Evolutionary conservation across 768 basidiomycete genomes (phyloP).

Genomic region (Leccinum disarticulatum): DNA sequence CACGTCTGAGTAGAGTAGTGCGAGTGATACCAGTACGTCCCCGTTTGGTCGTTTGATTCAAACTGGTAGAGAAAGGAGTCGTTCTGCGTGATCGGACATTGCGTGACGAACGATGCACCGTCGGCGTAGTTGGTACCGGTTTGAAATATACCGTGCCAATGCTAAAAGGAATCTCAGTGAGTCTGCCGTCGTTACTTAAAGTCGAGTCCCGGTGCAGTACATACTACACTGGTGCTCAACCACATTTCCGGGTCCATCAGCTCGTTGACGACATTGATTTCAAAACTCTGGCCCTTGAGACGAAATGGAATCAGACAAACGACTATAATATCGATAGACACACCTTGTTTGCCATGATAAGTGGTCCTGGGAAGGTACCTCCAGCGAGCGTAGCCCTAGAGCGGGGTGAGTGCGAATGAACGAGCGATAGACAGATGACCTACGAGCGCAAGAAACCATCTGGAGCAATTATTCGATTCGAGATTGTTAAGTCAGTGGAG

Average conservation of each 20-base stretch:
- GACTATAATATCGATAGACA: neutral
- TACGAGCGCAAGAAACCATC: constrained; percentile 50
- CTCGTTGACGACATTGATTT: constrained; percentile 46
- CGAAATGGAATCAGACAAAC: neutral
- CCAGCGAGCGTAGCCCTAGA: constrained; percentile 35
- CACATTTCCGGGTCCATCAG: constrained; percentile 49
- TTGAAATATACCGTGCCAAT: constrained; percentile 58
- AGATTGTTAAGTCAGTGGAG: constrained; percentile 34
- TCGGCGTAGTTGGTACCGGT: constrained; percentile 43
- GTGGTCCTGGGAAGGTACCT: constrained; percentile 46
- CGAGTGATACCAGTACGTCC: constrained; percentile 39
- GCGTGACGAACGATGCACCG: constrained; percentile 40
- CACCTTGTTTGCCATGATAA: constrained; percentile 39
- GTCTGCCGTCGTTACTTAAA: neutral
- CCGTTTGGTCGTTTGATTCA: constrained; percentile 20
- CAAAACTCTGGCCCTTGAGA: constrained; percentile 38
- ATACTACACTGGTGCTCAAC: constrained; percentile 46
- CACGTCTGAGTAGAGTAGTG: constrained; percentile 40
- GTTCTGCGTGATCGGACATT: constrained; percentile 31
- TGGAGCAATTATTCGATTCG: constrained; percentile 42
- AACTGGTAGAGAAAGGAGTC: constrained; percentile 25
- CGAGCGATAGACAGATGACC: constrained; percentile 11
- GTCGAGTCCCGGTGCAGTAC: neutral
- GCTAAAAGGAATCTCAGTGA: constrained; percentile 32
- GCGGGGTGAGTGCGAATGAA: neutral